phyloP scores from a whole-genome alignment of 106 monocot genomes.

The Phalaenopsis equestris region DNA sequence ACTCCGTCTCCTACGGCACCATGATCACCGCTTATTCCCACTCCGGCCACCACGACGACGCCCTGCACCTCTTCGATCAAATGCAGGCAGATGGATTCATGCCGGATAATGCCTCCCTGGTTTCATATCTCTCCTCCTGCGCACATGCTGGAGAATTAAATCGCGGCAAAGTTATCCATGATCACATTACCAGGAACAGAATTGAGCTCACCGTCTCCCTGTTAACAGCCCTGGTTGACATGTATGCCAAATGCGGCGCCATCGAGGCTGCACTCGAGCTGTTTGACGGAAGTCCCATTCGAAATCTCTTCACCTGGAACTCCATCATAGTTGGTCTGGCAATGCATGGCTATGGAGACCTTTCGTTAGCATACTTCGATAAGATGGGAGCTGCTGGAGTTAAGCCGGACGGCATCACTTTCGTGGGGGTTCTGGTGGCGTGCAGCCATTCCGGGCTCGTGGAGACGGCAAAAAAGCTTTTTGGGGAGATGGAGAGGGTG shows the following conservation, averaged over 20 bases:
- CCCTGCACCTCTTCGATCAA: slow-evolving; percentile 34
- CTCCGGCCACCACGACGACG: background rate
- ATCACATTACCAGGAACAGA: slow-evolving; percentile 20
- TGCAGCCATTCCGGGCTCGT: slow-evolving; percentile 49
- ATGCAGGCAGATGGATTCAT: slow-evolving; percentile 16
- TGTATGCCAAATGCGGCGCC: slow-evolving; percentile 65
- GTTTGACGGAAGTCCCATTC: slow-evolving; percentile 23
- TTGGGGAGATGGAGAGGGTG: slow-evolving; percentile 34
- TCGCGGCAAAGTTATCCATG: slow-evolving; percentile 30
- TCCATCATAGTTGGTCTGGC: slow-evolving; percentile 43
- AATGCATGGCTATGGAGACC: slow-evolving; percentile 45
- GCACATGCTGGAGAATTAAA: slow-evolving; percentile 35
- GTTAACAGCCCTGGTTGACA: slow-evolving; percentile 40
- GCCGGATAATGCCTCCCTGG: slow-evolving; percentile 46
- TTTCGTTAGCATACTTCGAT: slow-evolving; percentile 35
- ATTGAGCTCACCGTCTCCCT: slow-evolving; percentile 16
- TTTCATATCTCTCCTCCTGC: slow-evolving; percentile 37
- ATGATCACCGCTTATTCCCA: slow-evolving; percentile 32
- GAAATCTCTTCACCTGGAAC: slow-evolving; percentile 61
- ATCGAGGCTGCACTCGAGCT: slow-evolving; percentile 21
- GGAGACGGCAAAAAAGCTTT: slow-evolving; percentile 25
- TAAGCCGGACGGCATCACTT: slow-evolving; percentile 39
- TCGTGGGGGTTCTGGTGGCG: slow-evolving; percentile 37
- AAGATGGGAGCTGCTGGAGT: slow-evolving; percentile 28
- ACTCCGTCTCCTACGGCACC: slow-evolving; percentile 50